Evolutionary conservation across 768 basidiomycete species (phyloP), one percentile per base, ranked within the genome.

Genomic region (Mycena olivaceomarginata): DNA sequence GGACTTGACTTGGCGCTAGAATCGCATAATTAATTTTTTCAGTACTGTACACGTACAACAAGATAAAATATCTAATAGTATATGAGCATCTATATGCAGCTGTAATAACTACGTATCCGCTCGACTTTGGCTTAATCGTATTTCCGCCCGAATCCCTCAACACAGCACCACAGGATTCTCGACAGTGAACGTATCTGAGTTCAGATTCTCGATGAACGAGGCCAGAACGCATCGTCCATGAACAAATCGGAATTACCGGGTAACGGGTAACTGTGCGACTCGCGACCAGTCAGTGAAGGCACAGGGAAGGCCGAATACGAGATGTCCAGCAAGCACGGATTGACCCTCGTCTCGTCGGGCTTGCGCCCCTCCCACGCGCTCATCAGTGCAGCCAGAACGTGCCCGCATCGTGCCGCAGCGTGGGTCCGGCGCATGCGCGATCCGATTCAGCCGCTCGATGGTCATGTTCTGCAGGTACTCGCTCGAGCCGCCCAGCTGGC

Each of bases 181-280:
- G 43, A 45, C 43, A 45, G 11, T 15, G 43, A 45, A 70, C 37
- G 68, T 53, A 65, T 79, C 77, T 41, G 78, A 73, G 25, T 74
- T 74, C 43, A 87, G 73, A 67, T 85, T 86, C 18, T 81, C 82
- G 82, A 89, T 82, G 53, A 89, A 89, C 8, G 87, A 85, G 25
- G 85, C 80, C 88, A 89, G 74, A 89, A 89, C 9, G 85, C 84
- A 39, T 85, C 82, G 73, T 89, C 88, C 56, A 87, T 83, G 72
- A 89, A 87, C 68, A 88, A 79, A 71, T 89, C 87, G 37, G 86
- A 74, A 53, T 78, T 74, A 13, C 11, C 25, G 16, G 64, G 25
- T 40, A 59, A 57, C 4, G 18, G 65, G 41, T 39, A 57, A 18
- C 59, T 25, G 25, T 45, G 40, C n/a, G 63, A 53, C 10, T 45